Conservation (phyloP, 768 basidiomycete species). For the Kwoniella heveanensis region DNA sequence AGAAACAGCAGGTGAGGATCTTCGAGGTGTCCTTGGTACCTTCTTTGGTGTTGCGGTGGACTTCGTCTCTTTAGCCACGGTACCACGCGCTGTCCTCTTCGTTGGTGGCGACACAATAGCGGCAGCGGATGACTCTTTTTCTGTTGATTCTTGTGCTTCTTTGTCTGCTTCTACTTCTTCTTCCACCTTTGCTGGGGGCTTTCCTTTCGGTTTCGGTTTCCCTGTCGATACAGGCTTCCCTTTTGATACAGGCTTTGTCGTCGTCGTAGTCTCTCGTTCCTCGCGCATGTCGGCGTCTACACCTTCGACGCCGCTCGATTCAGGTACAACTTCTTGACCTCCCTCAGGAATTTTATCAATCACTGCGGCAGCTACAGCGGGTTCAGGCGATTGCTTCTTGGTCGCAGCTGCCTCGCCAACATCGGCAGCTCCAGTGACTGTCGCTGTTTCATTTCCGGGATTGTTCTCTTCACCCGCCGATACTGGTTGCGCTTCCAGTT, state of each 20-base stretch:
- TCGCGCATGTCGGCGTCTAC: slow-evolving; percentile 2
- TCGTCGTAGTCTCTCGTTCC: neutral
- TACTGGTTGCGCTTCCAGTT: neutral
- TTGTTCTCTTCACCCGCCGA: slow-evolving; percentile 4
- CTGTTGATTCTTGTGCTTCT: neutral
- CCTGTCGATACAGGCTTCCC: neutral
- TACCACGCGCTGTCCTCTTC: slow-evolving; percentile 3
- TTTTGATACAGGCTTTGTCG: neutral
- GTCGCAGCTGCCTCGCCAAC: neutral
- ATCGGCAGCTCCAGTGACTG: too few relatives aligned
- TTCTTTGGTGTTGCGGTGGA: neutral
- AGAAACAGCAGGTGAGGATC: slow-evolving; percentile 21
- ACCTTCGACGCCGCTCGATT: slow-evolving; percentile 1
- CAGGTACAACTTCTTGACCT: neutral
- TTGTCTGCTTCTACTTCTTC: too few relatives aligned
- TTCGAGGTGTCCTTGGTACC: slow-evolving; percentile 15
- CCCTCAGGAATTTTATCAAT: too few relatives aligned
- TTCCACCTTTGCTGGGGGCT: too few relatives aligned
- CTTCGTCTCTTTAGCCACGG: neutral
- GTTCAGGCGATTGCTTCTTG: neutral
- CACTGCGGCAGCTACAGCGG: neutral
- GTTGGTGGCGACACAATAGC: neutral
- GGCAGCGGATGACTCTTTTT: too few relatives aligned
- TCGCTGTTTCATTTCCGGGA: slow-evolving; percentile 13
- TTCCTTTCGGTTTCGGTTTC: neutral